Conservation (phyloP, 2,329 filamentous ascomycete genomes). For the Fusarium nanum region DNA sequence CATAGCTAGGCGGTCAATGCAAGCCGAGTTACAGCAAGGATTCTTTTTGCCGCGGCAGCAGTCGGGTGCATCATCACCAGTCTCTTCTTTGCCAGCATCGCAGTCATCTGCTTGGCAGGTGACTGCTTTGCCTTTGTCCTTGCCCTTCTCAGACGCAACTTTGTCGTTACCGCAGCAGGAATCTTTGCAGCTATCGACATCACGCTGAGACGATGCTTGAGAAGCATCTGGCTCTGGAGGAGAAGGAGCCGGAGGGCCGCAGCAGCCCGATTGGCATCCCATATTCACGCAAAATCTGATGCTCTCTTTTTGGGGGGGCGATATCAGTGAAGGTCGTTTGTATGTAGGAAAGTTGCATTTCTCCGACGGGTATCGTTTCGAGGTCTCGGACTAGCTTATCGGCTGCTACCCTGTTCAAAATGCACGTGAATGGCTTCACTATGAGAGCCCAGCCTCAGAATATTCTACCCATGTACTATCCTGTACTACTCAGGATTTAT, state of each 20-base stretch:
- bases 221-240: neutral
- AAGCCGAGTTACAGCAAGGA: constrained; percentile 58
- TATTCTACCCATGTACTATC: neutral
- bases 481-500: neutral
- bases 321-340: neutral
- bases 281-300: constrained; percentile 2
- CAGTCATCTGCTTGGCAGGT: neutral
- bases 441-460: too few species aligned
- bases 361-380: neutral
- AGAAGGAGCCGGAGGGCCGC: constrained; percentile 14
- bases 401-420: neutral
- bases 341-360: neutral
- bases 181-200: constrained; percentile 11
- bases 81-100: neutral
- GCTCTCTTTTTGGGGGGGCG: neutral
- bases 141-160: neutral
- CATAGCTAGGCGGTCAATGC: constrained; percentile 58
- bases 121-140: neutral
- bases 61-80: constrained; percentile 20
- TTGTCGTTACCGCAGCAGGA: constrained; percentile 13
- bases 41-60: constrained; percentile 57
- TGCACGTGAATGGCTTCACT: constrained; percentile 27
- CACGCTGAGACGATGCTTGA: neutral
- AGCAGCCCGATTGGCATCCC: constrained; percentile 29
- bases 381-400: constrained; percentile 1